Conservation (phyloP, 768 basidiomycete species). For the Russula abietina region DNA sequence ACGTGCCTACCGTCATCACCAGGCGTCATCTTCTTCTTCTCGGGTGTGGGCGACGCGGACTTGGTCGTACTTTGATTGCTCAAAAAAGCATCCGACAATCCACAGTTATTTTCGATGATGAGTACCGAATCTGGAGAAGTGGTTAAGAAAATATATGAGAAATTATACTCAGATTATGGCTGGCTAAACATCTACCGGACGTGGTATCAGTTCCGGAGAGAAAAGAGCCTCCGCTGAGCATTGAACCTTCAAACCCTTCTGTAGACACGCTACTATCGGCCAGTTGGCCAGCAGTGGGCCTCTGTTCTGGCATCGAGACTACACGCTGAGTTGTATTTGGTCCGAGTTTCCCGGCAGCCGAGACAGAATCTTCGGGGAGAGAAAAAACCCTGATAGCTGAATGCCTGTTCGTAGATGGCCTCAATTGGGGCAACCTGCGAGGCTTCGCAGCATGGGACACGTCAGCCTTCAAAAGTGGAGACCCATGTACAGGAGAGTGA, state of each 20-base stretch:
- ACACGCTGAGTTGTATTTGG: conserved; percentile 8
- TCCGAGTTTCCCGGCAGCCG: conserved; percentile 1
- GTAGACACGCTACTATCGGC: conserved; percentile 22
- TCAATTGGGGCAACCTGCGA: conserved; percentile 20
- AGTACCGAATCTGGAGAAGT: conserved; percentile 24
- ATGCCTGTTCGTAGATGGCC: conserved; percentile 11
- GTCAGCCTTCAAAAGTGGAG: not conserved
- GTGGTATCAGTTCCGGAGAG: conserved; percentile 23
- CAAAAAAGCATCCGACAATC: conserved; percentile 24
- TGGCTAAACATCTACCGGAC: conserved; percentile 20
- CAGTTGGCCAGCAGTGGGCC: not conserved
- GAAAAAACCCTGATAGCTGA: conserved; percentile 20
- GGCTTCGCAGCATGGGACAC: conserved; percentile 12
- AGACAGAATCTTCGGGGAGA: conserved; percentile 20
- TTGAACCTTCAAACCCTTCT: conserved; percentile 20
- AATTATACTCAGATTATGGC: conserved; percentile 1
- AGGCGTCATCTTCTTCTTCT: not conserved
- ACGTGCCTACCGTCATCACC: conserved; percentile 18
- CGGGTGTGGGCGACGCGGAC: not conserved
- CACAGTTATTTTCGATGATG: conserved; percentile 25
- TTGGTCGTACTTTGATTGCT: conserved; percentile 16
- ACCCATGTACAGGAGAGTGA: not conserved
- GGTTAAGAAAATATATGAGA: too few species aligned
- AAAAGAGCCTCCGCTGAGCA: conserved; percentile 23
- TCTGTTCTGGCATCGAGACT: conserved; percentile 25